Conservation (phyloP, 2,329 filamentous ascomycete genomes). For the Pseudohalonectria lignicola region DNA sequence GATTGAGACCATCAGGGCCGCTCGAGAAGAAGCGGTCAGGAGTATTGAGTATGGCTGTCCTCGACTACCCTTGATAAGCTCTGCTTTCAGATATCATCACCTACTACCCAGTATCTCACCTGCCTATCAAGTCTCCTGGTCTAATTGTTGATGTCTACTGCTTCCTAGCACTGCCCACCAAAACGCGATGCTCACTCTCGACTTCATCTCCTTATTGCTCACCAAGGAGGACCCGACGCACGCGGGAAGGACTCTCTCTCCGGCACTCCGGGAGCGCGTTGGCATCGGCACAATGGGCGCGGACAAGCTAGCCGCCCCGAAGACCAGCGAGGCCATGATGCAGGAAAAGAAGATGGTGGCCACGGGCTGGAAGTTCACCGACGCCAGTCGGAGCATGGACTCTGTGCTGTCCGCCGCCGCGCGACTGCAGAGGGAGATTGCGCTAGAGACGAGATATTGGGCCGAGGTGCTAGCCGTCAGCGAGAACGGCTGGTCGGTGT, state of each 20-base stretch:
- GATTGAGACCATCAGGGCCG: constrained; percentile 30
- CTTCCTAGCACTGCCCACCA: constrained; percentile 33
- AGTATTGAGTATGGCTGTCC: constrained; percentile 38
- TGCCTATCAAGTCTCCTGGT: too few relatives aligned
- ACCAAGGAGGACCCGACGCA: constrained; percentile 70
- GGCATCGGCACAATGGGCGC: constrained; percentile 65
- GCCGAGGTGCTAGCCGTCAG: constrained; percentile 71
- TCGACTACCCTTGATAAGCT: too few relatives aligned
- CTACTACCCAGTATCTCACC: too few relatives aligned
- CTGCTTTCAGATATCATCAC: too few relatives aligned
- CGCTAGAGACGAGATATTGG: constrained; percentile 81
- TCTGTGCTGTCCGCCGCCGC: constrained; percentile 61
- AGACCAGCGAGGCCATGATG: constrained; percentile 22
- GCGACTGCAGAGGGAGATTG: constrained; percentile 65
- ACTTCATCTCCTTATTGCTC: constrained; percentile 73
- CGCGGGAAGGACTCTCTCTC: constrained; percentile 59
- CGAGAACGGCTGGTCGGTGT: constrained; percentile 78
- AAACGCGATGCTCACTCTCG: constrained; percentile 58
- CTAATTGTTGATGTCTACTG: constrained; percentile 7
- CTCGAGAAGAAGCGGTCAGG: constrained; percentile 45
- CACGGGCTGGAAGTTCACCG: constrained; percentile 68
- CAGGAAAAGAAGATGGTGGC: constrained; percentile 46
- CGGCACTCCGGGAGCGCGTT: constrained; percentile 56
- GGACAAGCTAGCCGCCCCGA: constrained; percentile 52
- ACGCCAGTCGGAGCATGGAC: constrained; percentile 63